A percentile compares a stretch with the other conserved stretches of the same genome.
These are phyloP conservation scores for Metrosideros polymorpha DNA, from an alignment of 441 rosid species.

Conservation along the genomic window DNA sequence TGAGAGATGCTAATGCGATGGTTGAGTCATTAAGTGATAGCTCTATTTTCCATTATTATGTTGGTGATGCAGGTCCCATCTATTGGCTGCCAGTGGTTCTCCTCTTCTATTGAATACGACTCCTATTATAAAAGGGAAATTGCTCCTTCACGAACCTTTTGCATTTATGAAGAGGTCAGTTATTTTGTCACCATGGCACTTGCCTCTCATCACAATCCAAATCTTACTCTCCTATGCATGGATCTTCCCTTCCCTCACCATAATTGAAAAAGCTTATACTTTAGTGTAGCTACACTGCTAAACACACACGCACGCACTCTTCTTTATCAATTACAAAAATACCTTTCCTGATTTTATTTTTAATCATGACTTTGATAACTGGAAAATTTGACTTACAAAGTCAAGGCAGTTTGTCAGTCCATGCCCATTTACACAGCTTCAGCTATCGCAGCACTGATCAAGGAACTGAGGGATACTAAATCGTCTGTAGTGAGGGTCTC, in stretches of 20 bases:
- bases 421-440: not conserved
- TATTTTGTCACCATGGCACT: not conserved
- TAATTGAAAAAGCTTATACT: not conserved
- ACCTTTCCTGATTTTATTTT: not conserved
- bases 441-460: not conserved
- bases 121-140: slow-evolving; percentile 40
- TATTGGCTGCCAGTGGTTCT: slow-evolving; percentile 83
- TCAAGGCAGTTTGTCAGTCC: not conserved
- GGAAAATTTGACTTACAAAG: not conserved
- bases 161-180: slow-evolving; percentile 74
- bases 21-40: not conserved
- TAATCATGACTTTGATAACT: not conserved
- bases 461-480: not conserved
- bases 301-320: fast-evolving
- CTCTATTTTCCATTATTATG: not conserved
- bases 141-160: slow-evolving; percentile 74
- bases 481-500: not conserved
- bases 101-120: slow-evolving; percentile 32
- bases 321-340: not conserved
- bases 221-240: not conserved
- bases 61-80: slow-evolving; percentile 40
- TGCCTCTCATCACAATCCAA: not conserved
- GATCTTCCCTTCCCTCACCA: not conserved
- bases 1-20: not conserved
- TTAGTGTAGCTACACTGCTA: not conserved